A percentile compares a stretch with the other conserved stretches of the same genome.
Conservation (phyloP, 2,329 filamentous ascomycete species). For the Oidium heveae region DNA sequence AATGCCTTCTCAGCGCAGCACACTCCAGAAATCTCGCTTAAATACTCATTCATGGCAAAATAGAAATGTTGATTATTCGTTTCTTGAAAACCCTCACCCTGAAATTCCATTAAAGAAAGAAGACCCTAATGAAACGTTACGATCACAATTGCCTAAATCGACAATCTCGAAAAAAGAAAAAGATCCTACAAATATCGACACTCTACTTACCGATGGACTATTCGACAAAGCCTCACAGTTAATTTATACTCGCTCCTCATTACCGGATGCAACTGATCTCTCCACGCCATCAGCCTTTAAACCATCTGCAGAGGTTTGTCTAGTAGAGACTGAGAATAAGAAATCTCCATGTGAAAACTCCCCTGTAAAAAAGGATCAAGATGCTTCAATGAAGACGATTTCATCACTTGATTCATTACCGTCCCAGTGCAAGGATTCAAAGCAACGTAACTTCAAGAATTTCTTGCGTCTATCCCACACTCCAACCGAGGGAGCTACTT, state of each 20-base stretch:
- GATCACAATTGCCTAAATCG: not conserved
- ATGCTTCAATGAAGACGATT: not conserved
- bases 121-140: not conserved
- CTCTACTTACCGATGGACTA: not conserved
- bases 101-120: not conserved
- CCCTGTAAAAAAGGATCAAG: not conserved
- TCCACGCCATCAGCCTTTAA: too few species aligned
- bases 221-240: not conserved
- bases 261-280: not conserved
- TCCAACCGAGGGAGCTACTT: too few species aligned
- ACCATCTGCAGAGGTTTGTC: too few species aligned
- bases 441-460: not conserved
- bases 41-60: too few species aligned
- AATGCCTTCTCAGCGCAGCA: not conserved
- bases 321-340: too few species aligned
- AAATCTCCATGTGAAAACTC: too few species aligned
- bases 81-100: not conserved
- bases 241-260: not conserved
- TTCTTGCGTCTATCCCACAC: not conserved
- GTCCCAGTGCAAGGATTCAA: not conserved
- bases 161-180: not conserved
- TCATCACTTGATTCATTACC: not conserved
- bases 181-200: not conserved
- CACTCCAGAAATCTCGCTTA: not conserved
- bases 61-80: not conserved